These are phyloP conservation scores for Cylindricascospora bacillispora DNA, from an alignment of 1,139 yeast genomes.

Conservation along the genomic window DNA sequence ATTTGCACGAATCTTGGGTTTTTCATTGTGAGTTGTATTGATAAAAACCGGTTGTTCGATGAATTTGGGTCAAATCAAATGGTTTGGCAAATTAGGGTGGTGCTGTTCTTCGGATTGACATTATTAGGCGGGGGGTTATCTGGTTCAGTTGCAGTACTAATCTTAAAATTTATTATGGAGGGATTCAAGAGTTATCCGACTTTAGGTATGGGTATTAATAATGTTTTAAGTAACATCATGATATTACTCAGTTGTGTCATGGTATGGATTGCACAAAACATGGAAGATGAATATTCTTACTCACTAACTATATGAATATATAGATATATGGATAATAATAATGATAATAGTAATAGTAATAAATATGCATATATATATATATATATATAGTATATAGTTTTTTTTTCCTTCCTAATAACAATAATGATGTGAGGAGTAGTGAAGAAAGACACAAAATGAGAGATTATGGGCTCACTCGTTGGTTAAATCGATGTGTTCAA, in stretches of 20 bases:
- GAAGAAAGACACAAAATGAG: no score
- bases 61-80: conserved; percentile 47
- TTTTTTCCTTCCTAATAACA: no score
- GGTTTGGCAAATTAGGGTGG: conserved; percentile 89
- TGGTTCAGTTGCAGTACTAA: conserved; percentile 79
- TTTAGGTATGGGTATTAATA: conserved; percentile 86
- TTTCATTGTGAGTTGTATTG: conserved; percentile 84
- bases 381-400: no score
- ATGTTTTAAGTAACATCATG: conserved; percentile 66
- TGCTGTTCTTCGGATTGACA: conserved; percentile 83
- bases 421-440: no score
- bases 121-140: conserved; percentile 89
- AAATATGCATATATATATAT: no score
- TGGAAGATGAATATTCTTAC: conserved; percentile 91
- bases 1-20: conserved; percentile 82
- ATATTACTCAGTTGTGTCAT: conserved; percentile 80
- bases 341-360: no score
- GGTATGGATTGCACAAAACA: conserved; percentile 90
- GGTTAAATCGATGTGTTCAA: no score
- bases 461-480: no score
- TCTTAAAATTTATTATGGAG: conserved; percentile 70
- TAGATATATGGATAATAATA: neutral
- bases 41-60: conserved; percentile 62
- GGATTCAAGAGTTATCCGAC: conserved; percentile 71
- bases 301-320: conserved; percentile 60